Base-by-base conservation (phyloP, 1,284 basidiomycete genomes). In the Porogramme epimiltina region DNA sequence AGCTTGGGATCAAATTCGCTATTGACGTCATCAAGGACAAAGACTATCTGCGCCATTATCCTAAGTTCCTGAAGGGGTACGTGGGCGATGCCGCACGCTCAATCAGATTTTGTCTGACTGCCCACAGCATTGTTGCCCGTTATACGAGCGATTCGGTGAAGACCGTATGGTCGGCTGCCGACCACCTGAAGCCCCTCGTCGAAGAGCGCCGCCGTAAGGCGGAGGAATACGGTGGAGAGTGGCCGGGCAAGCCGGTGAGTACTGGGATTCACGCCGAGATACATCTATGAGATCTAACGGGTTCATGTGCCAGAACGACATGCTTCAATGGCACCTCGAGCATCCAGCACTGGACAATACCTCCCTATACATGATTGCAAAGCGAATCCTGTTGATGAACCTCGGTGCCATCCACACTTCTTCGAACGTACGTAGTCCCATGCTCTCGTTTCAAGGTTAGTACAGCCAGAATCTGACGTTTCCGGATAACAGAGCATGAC, bases 321-420 rank as follows among this genome's bases (percentile, higher is more conserved):
- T 65, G 51, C 60, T 68, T 3, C 58, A 60, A 25, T 70, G 66
- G 60, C 48, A 62, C 11, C 54, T 70, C 6, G 66, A 68, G 16
- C 61, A 61, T 41, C 63, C 62, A 1, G 39, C 31, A 2, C 11
- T 56, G 18, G 44, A 45, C 42, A 52, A 39, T 41, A 54, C n/a
- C 38, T 58, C 18, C 28, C 52, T 25, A 20, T n/a, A 23, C 19
- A 45, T 50, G 11, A 59, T 70, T 23, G 62, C 65, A 4, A 49
- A 62, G 41, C 59, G 62, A 20, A 56, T 69, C 18, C 52, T 71
- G 0, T 34, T 57, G 15, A 48, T 67, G 41, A 70, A 72, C 52
- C 68, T 71, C 49, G 66, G 65, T 1, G 62, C 69, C 1, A 68
- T 69, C n/a, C 68, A 70, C 49, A 70, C 70, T 1, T 63, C 66